A percentile compares a stretch with the other conserved stretches of the same genome.
phyloP scores from a whole-genome alignment of 2,329 filamentous ascomycete genomes.

The Stagonosporopsis tanaceti region DNA sequence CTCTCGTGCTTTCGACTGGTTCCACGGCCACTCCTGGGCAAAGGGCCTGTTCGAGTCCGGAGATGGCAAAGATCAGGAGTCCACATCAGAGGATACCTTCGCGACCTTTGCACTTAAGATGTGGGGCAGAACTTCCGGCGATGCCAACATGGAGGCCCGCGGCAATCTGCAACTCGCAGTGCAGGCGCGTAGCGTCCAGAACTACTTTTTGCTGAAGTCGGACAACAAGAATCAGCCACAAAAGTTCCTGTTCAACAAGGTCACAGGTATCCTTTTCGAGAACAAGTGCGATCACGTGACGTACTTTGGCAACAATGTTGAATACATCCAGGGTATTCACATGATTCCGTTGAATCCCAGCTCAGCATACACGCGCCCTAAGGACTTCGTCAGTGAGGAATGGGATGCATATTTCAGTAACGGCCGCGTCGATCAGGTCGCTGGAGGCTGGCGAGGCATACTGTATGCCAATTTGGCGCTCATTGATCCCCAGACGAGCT shows the following conservation, averaged over 20 bases:
- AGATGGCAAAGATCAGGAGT: conserved; percentile 89
- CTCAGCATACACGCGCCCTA: conserved; percentile 73
- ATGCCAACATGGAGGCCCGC: conserved; percentile 80
- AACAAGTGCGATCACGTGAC: conserved; percentile 94
- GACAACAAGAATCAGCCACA: conserved; percentile 77
- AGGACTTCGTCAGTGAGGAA: conserved; percentile 76
- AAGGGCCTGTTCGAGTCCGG: conserved; percentile 76
- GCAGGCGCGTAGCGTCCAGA: conserved; percentile 73
- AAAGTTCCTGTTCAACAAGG: conserved; percentile 83
- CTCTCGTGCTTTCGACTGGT: conserved; percentile 83
- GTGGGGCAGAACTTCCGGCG: conserved; percentile 82
- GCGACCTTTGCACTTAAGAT: conserved; percentile 89
- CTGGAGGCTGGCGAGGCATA: conserved; percentile 85
- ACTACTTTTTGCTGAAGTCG: conserved; percentile 83
- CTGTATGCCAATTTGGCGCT: conserved; percentile 84
- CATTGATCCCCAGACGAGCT: conserved; percentile 74
- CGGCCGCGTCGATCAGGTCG: conserved; percentile 69
- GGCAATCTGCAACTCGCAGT: conserved; percentile 84
- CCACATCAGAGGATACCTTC: conserved; percentile 91
- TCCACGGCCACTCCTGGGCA: conserved; percentile 90
- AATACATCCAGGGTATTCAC: conserved; percentile 80
- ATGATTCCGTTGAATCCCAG: conserved; percentile 82
- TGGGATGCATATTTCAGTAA: conserved; percentile 74
- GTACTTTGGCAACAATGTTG: conserved; percentile 75
- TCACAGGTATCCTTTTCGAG: conserved; percentile 79